Conservation (phyloP, 108 stramenopile species). For the Skeletonema marinoi region DNA sequence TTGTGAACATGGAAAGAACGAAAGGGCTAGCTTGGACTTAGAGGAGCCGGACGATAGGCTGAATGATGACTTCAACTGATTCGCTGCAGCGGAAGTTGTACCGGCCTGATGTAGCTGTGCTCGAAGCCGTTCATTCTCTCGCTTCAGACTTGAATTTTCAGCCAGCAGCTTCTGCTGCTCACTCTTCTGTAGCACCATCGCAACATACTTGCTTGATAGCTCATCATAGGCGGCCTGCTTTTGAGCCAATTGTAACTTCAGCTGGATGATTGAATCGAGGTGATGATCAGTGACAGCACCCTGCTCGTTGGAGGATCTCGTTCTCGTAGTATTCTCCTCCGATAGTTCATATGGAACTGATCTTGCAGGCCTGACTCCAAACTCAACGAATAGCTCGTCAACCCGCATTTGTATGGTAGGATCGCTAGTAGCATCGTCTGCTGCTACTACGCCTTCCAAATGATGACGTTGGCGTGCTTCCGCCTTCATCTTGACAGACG, state of each 20-base stretch:
- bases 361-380: background rate
- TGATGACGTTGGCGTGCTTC: background rate
- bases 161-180: background rate
- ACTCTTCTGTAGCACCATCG: background rate
- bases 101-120: background rate
- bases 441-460: background rate
- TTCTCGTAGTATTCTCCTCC: background rate
- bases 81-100: background rate
- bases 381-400: background rate
- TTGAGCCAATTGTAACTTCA: background rate
- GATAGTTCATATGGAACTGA: background rate
- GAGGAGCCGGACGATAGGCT: background rate
- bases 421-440: background rate
- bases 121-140: constrained; percentile 1
- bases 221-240: background rate
- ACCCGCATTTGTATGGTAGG: background rate
- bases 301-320: background rate
- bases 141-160: background rate
- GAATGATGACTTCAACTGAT: background rate
- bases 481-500: background rate
- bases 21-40: background rate
- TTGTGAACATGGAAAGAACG: background rate
- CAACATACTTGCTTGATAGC: background rate
- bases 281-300: background rate
- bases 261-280: background rate